A percentile compares a stretch with the other conserved stretches of the same genome.
Evolutionary conservation across 108 stramenopile genomes (phyloP).

Genomic region (Cyclotella atomus): DNA sequence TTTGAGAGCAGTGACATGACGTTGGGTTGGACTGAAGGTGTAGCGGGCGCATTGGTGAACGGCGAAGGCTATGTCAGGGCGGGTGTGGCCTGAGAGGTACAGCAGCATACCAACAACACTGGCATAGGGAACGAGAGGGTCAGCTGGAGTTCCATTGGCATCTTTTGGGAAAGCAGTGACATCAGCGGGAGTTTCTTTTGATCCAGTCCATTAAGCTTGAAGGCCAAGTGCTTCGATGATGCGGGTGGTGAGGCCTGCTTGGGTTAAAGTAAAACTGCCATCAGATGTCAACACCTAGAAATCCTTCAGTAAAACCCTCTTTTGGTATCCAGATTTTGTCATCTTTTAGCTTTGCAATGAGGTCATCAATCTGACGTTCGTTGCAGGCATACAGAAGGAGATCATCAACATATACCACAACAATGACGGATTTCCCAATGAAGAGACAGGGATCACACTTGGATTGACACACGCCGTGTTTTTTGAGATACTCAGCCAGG

Average conservation of each 20-base stretch:
- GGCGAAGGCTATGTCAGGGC: no score
- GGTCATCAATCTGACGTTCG: not conserved
- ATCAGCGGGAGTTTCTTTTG: not conserved
- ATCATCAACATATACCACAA: slow-evolving; percentile 27
- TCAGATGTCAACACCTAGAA: slow-evolving; percentile 49
- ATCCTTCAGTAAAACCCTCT: slow-evolving; percentile 5
- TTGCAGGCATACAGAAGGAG: not conserved
- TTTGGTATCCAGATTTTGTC: not conserved
- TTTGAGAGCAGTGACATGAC: not conserved
- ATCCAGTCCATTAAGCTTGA: not conserved
- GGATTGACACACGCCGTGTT: slow-evolving; percentile 20
- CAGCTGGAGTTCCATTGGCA: slow-evolving; percentile 2
- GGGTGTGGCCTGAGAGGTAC: slow-evolving; percentile 39
- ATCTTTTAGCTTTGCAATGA: not conserved
- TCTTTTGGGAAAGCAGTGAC: slow-evolving; percentile 8
- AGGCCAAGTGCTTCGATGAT: slow-evolving; percentile 4
- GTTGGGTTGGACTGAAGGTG: not conserved
- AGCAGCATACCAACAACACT: slow-evolving; percentile 54
- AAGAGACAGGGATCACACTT: slow-evolving; percentile 58
- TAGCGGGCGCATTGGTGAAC: no score
- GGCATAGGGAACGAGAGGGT: slow-evolving; percentile 9
- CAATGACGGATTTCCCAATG: slow-evolving; percentile 20
- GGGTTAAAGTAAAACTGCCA: slow-evolving; percentile 37
- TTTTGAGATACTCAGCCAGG: slow-evolving; percentile 15
- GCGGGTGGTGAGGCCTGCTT: no score